phyloP scores from a whole-genome alignment of 805 yeast species.

The Tetrapisispora arboricola region DNA sequence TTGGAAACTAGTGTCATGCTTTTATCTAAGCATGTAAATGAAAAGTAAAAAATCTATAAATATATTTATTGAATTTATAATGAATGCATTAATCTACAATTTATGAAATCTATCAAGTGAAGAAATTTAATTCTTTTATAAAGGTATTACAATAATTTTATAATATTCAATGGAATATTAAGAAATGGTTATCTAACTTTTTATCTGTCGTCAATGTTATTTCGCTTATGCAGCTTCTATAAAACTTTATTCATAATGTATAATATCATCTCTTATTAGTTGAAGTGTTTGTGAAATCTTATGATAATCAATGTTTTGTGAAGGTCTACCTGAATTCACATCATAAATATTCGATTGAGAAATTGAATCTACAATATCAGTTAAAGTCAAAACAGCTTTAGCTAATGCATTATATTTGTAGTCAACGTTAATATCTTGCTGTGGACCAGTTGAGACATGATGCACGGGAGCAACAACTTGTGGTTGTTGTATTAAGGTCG shows the following conservation, averaged over 20 bases:
- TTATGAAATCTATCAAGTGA: not conserved
- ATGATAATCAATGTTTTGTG: conserved; percentile 1
- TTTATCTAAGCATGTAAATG: too few relatives aligned
- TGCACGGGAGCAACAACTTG: not conserved
- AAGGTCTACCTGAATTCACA: not conserved
- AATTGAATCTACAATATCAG: conserved; percentile 1
- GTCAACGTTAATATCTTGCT: not conserved
- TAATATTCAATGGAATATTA: not conserved
- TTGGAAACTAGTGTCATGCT: too few relatives aligned
- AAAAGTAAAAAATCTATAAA: too few relatives aligned
- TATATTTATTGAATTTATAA: not conserved
- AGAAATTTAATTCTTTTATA: not conserved
- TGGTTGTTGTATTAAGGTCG: not conserved
- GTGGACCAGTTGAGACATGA: not conserved
- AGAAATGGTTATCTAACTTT: not conserved
- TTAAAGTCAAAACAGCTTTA: conserved; percentile 4
- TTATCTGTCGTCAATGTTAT: not conserved
- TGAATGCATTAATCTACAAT: conserved; percentile 1
- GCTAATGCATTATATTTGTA: not conserved
- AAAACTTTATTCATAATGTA: conserved; percentile 1
- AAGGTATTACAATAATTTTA: not conserved
- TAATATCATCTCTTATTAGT: conserved; percentile 2
- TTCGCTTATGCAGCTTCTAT: conserved; percentile 1
- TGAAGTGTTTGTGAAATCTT: conserved; percentile 3
- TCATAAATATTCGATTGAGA: conserved; percentile 1